Base-by-base conservation (phyloP, 768 basidiomycete genomes). In the Calocybe gangraenosa region DNA sequence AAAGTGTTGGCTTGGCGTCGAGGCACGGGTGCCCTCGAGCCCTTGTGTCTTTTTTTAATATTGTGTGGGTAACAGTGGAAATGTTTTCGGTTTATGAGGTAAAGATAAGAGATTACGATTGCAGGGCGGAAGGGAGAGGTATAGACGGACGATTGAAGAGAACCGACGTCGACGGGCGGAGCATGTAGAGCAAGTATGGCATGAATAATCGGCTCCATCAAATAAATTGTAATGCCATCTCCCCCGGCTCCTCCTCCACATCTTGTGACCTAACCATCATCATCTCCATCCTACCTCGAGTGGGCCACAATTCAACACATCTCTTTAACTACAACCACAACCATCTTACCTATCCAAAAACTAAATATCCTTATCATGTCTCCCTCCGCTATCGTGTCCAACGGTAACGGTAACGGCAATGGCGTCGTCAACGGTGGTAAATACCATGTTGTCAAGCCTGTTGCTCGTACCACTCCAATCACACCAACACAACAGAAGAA, bases 321-420 rank as follows among this genome's bases (percentile, higher is more conserved):
- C 11, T 28, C 11, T 6, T 28, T 6, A 6, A 6, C 25, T 28
- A 28, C 25, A 28, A 6, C 11, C 11, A 28, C 25, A 28, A 28
- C 5, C 6, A 28, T 28, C 5, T 11, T 6, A 28, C 6, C 5
- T n/a, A 19, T 7, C 25, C 43, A 22, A 19, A 44, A 36, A 40
- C 17, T 31, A 7, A 31, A 37, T 18, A 22, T 28, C 25, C 35
- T 18, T 14, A 7, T 35, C 17, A 61, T 62, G 60, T 56, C 60
- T 21, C 60, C 58, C 9, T 49, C 60, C 18, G 58, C 57, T 45
- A 44, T 46, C 25, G 15, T 22, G 8, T 46, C 56, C 60, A 14
- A 56, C 55, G 37, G 64, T 57, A 11, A 56, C 57, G 30, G 61
- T 63, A 35, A 5, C 34, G 25, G 25, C 25, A 28, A 28, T 11